phyloP scores from a whole-genome alignment of 148 eudicot genomes.

The Suaeda aralocaspica region DNA sequence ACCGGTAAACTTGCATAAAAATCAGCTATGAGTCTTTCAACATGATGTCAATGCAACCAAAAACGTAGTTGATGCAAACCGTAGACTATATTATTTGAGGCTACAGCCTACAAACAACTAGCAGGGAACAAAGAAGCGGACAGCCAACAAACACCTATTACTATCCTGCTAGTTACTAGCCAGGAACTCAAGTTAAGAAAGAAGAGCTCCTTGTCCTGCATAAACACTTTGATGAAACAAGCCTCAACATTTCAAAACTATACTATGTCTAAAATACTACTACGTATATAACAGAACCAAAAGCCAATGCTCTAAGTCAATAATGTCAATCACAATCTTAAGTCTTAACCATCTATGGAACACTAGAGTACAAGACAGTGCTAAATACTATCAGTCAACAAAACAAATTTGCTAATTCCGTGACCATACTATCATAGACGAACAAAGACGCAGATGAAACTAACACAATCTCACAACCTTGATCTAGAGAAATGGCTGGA shows the following conservation, averaged over 20 bases:
- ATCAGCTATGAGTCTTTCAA: too few relatives aligned
- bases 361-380: conserved; percentile 17
- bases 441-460: conserved; percentile 23
- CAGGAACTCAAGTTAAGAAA: neutral
- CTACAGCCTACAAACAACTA: neutral
- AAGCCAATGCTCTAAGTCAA: conserved; percentile 20
- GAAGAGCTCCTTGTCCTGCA: neutral
- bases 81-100: neutral
- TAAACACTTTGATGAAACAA: neutral
- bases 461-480: conserved; percentile 32
- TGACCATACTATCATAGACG: neutral
- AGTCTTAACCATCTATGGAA: conserved; percentile 14
- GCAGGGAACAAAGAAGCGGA: neutral
- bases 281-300: conserved; percentile 13
- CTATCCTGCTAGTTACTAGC: neutral
- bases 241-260: conserved; percentile 16
- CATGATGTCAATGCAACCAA: too few relatives aligned
- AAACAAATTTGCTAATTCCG: conserved; percentile 13
- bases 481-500: conserved; percentile 30
- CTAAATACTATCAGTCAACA: conserved; percentile 14
- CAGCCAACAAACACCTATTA: neutral
- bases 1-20: too few relatives aligned
- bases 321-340: conserved; percentile 23
- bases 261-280: conserved; percentile 10
- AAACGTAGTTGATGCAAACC: too few relatives aligned